Percentiles rank a stretch among this genome's conserved stretches.
phyloP scores from a whole-genome alignment of 208 protist genomes.

The Blastocrithidia nonstop region DNA sequence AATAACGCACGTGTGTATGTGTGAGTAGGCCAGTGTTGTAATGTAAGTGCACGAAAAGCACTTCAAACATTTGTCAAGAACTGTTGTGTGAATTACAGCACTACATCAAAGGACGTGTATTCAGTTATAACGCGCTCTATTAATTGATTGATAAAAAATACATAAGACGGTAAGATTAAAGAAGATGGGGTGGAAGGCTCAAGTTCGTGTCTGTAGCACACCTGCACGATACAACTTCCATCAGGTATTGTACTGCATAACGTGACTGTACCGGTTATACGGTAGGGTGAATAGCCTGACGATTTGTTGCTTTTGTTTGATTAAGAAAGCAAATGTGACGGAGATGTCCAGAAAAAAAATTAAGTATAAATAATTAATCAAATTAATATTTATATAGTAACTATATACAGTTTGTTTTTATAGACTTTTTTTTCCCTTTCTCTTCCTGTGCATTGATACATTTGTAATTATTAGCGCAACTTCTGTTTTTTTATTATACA shows the following conservation, averaged over 20 bases:
- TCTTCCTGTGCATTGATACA: neutral
- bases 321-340: neutral
- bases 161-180: neutral
- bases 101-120: too few species aligned
- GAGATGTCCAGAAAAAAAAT: too few species aligned
- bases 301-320: conserved; percentile 32
- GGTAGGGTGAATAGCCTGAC: conserved; percentile 51
- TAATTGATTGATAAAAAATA: too few species aligned
- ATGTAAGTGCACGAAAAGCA: too few species aligned
- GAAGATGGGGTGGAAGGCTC: neutral
- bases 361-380: too few species aligned
- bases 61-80: too few species aligned
- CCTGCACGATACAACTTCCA: neutral
- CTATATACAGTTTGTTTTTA: neutral
- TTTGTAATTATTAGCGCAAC: conserved; percentile 2
- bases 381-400: conserved; percentile 1
- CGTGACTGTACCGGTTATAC: conserved; percentile 26
- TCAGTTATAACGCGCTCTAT: too few species aligned
- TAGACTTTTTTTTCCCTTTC: too few species aligned
- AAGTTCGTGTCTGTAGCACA: neutral
- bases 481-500: neutral
- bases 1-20: too few species aligned
- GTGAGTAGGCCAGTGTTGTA: too few species aligned
- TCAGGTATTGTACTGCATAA: conserved; percentile 6
- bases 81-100: too few species aligned